phyloP scores from a whole-genome alignment of 2,329 filamentous ascomycete genomes.

The Botrytis tulipae region DNA sequence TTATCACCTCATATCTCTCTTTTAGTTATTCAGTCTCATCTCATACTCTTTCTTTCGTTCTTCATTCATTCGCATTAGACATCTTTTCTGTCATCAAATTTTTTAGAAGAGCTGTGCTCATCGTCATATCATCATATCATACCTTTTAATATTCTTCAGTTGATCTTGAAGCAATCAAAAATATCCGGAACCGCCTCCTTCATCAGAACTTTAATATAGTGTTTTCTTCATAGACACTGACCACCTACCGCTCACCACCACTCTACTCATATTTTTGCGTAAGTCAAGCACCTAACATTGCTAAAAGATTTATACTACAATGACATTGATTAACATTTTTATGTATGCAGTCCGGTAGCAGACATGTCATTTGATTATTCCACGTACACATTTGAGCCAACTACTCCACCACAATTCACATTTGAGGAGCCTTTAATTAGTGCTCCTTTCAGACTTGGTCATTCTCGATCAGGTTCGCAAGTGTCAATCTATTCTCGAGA shows the following conservation, averaged over 20 bases:
- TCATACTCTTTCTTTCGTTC: constrained; percentile 35
- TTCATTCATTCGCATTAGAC: constrained; percentile 27
- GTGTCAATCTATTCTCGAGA: constrained; percentile 60
- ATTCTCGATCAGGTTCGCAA: constrained; percentile 41
- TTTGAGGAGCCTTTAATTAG: constrained; percentile 58
- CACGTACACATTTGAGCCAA: constrained; percentile 52
- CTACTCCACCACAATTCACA: constrained; percentile 51
- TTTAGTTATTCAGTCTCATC: constrained; percentile 27
- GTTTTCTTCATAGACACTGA: constrained; percentile 31
- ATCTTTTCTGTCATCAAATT: constrained; percentile 31
- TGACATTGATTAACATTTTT: constrained; percentile 24
- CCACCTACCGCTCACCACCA: constrained; percentile 17
- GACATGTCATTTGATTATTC: constrained; percentile 60
- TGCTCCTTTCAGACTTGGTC: constrained; percentile 47
- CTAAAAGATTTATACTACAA: neutral
- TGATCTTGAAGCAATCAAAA: constrained; percentile 25
- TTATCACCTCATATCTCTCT: constrained; percentile 20
- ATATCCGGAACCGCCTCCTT: constrained; percentile 37
- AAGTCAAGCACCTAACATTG: constrained; percentile 22
- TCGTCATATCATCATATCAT: constrained; percentile 33
- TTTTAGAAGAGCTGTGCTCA: constrained; percentile 34
- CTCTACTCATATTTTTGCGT: constrained; percentile 27
- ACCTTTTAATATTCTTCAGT: constrained; percentile 30
- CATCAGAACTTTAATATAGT: constrained; percentile 33
- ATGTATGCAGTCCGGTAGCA: constrained; percentile 54